These are phyloP conservation scores for Candida dajiaensis DNA, from an alignment of 805 yeast genomes.

Conservation along the genomic window DNA sequence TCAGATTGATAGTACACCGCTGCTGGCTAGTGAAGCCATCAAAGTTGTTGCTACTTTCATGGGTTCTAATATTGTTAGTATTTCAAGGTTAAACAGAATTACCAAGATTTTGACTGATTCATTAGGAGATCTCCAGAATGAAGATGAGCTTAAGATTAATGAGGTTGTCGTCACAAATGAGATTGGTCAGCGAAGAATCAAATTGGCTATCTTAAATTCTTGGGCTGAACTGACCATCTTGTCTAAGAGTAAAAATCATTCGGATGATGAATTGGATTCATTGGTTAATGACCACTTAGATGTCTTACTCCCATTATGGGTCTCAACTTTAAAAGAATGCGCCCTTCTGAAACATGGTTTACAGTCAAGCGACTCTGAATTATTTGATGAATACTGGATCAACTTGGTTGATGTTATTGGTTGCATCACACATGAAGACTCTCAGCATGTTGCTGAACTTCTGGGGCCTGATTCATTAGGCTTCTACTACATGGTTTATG, in stretches of 20 bases:
- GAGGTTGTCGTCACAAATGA: conserved; percentile 44
- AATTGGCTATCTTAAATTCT: conserved; percentile 56
- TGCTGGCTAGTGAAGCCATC: conserved; percentile 71
- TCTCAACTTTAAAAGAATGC: conserved; percentile 65
- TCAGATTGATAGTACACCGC: conserved; percentile 62
- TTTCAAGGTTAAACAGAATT: conserved; percentile 46
- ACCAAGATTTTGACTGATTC: conserved; percentile 60
- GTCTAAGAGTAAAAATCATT: conserved; percentile 23
- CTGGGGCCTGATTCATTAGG: conserved; percentile 53
- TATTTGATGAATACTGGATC: conserved; percentile 63
- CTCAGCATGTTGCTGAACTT: conserved; percentile 37
- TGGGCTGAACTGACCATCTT: conserved; percentile 60
- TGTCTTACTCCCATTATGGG: conserved; percentile 73
- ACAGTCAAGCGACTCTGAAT: conserved; percentile 28
- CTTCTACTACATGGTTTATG: conserved; percentile 74
- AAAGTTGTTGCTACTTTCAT: conserved; percentile 73
- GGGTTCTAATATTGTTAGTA: conserved; percentile 49
- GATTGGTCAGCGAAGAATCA: conserved; percentile 41
- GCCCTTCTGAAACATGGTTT: conserved; percentile 46
- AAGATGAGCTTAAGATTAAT: conserved; percentile 41
- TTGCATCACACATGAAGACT: conserved; percentile 48
- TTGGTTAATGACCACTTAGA: conserved; percentile 52
- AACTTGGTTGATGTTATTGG: conserved; percentile 75
- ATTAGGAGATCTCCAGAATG: conserved; percentile 46
- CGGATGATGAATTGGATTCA: conserved; percentile 36